Conservation (phyloP, 2,329 filamentous ascomycete species). For the Ploettnerulaceae sp. region DNA sequence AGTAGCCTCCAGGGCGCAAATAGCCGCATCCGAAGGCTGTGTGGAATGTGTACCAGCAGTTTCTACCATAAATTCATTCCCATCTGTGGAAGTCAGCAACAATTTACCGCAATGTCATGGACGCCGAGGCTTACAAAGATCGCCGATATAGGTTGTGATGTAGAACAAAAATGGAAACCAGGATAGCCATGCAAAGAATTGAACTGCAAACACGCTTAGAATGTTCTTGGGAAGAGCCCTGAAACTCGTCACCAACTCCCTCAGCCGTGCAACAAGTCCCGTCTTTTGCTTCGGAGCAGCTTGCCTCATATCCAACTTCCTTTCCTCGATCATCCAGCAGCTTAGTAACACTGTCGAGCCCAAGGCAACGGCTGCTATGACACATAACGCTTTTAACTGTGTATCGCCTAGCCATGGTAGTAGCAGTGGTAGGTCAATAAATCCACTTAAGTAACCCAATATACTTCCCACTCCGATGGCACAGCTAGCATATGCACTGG, state of each 20-base stretch:
- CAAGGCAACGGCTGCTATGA: conserved; percentile 20
- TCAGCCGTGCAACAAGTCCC: background rate
- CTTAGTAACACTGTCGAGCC: conserved; percentile 13
- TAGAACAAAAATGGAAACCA: conserved; percentile 38
- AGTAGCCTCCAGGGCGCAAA: background rate
- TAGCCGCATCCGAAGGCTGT: no score
- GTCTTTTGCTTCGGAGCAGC: background rate
- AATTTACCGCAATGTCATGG: background rate
- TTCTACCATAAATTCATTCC: background rate
- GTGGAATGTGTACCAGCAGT: no score
- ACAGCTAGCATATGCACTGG: conserved; percentile 31
- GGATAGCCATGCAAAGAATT: conserved; percentile 33
- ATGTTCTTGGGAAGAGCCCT: conserved; percentile 6
- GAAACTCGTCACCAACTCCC: background rate
- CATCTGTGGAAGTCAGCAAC: background rate
- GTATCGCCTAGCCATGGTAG: conserved; percentile 15
- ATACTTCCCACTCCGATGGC: conserved; percentile 32
- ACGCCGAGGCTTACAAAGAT: background rate
- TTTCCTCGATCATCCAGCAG: conserved; percentile 11
- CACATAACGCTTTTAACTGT: conserved; percentile 26
- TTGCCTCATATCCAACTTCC: conserved; percentile 7
- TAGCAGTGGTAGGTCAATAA: conserved; percentile 19
- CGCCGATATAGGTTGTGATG: conserved; percentile 25
- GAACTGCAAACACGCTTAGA: conserved; percentile 24
- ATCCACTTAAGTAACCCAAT: conserved; percentile 31